phyloP scores from a whole-genome alignment of 176 grass and related monocot genomes.

The Chloris gayana region DNA sequence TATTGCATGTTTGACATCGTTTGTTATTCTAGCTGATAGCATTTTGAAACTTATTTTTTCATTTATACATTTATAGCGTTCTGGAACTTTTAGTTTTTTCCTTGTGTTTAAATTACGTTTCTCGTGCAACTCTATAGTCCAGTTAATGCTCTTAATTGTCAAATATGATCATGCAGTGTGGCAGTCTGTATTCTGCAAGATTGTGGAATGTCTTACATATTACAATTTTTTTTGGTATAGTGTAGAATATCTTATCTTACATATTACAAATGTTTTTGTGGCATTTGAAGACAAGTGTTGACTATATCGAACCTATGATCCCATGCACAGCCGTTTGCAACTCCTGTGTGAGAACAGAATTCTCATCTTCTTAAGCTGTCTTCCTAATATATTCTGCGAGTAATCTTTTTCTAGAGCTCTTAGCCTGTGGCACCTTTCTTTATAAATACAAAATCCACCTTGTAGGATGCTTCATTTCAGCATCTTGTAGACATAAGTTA shows the following conservation, averaged over 20 bases:
- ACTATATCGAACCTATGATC: neutral
- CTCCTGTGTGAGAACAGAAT: neutral
- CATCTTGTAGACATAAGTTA: neutral
- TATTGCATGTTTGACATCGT: neutral
- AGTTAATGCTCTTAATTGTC: neutral
- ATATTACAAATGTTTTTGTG: slow-evolving; percentile 8
- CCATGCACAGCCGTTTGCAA: neutral
- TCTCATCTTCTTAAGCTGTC: neutral
- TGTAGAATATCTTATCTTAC: neutral
- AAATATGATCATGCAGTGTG: neutral
- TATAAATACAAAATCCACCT: neutral
- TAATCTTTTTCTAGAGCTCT: too few relatives aligned
- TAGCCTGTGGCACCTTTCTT: neutral
- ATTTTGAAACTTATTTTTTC: neutral
- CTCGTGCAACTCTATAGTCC: neutral
- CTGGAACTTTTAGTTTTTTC: neutral
- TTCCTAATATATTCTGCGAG: too few relatives aligned
- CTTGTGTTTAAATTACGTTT: neutral
- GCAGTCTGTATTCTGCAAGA: too few relatives aligned
- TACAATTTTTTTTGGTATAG: neutral
- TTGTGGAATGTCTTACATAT: slow-evolving; percentile 21
- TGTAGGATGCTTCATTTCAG: neutral
- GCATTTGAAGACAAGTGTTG: neutral
- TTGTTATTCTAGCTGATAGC: neutral
- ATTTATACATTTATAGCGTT: neutral